These are phyloP conservation scores for Dactylorhiza incarnata DNA, from an alignment of 106 monocot species.

Conservation along the genomic window DNA sequence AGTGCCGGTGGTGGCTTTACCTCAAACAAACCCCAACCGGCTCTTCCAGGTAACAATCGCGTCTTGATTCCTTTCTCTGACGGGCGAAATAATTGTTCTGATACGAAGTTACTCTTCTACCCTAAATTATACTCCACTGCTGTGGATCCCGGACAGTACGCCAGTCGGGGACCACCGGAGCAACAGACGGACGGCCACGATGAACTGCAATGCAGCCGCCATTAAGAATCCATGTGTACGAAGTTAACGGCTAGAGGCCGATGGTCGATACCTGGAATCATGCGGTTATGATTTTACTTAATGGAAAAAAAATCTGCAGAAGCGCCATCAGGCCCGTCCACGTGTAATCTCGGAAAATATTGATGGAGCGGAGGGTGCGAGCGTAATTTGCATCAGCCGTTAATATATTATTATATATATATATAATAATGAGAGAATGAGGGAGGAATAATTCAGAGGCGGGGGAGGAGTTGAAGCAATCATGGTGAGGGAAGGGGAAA, in stretches of 20 bases:
- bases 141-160: background rate
- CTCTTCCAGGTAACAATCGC: background rate
- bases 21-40: background rate
- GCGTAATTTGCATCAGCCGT: too few species aligned
- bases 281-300: background rate
- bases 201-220: constrained; percentile 1
- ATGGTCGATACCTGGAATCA: background rate
- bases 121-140: background rate
- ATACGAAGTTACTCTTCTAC: background rate
- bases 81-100: background rate
- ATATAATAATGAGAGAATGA: too few species aligned
- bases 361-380: too few species aligned
- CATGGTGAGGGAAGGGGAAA: too few species aligned
- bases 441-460: too few species aligned
- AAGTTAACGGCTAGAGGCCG: background rate
- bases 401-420: too few species aligned
- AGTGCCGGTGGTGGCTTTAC: background rate
- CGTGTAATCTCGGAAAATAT: background rate
- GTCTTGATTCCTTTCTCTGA: background rate
- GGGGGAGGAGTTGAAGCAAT: too few species aligned
- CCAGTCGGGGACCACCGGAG: background rate
- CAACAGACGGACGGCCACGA: background rate
- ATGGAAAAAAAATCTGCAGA: background rate
- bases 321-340: background rate
- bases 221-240: background rate